Evolutionary conservation across 352 stramenopile genomes (phyloP).

Genomic region (Phytopythium aichiense): DNA sequence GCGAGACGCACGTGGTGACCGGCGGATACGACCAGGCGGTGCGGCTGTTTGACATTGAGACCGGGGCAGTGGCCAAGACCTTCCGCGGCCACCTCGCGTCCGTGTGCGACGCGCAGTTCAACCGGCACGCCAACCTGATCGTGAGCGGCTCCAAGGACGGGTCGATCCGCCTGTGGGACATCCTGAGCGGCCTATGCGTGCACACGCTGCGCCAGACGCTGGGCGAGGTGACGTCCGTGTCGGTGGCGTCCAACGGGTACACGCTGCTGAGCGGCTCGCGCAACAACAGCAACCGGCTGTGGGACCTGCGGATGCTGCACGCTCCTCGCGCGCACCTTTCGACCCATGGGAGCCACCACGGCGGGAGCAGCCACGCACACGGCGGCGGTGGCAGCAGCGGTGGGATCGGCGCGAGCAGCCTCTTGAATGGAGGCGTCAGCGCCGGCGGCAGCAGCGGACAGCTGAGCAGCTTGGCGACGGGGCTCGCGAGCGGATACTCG

Average conservation of each 20-base stretch:
- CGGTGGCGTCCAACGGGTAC: constrained; percentile 78
- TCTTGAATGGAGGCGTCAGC: constrained; percentile 8
- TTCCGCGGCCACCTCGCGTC: constrained; percentile 49
- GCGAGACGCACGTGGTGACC: constrained; percentile 83
- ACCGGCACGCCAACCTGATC: constrained; percentile 83
- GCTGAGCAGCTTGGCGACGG: constrained; percentile 1
- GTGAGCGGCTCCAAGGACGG: constrained; percentile 85
- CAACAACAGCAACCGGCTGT: constrained; percentile 88
- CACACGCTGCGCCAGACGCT: constrained; percentile 83
- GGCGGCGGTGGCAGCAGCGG: constrained; percentile 17
- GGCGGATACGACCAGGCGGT: constrained; percentile 87
- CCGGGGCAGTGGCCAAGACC: constrained; percentile 55
- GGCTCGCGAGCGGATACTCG: constrained; percentile 7
- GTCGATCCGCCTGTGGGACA: constrained; percentile 85
- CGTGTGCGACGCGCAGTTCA: constrained; percentile 87
- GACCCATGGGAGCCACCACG: constrained; percentile 15
- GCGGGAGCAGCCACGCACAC: constrained; percentile 8
- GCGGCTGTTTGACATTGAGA: constrained; percentile 80
- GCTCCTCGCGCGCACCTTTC: constrained; percentile 57
- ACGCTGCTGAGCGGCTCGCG: constrained; percentile 75
- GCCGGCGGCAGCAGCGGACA: neutral
- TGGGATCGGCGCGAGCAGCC: constrained; percentile 20
- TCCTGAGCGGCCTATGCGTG: constrained; percentile 82
- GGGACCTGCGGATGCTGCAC: constrained; percentile 86
- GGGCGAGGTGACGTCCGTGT: constrained; percentile 83